These are phyloP conservation scores for Saccharomyces hybrid DNA, from an alignment of 1,139 yeast genomes.

Conservation along the genomic window DNA sequence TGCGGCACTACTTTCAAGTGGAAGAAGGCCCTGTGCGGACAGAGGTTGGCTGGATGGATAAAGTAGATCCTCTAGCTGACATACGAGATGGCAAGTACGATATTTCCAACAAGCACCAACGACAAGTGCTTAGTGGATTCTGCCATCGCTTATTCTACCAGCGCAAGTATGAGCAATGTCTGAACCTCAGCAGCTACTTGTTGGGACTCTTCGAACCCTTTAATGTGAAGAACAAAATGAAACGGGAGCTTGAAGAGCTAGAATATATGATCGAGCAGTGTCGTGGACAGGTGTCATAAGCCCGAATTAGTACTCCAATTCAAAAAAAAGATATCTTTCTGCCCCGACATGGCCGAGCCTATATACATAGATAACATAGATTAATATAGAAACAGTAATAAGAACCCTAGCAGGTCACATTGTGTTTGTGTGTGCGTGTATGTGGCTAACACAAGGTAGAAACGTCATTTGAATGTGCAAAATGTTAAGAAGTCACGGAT, in stretches of 20 bases:
- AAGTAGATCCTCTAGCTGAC: slow-evolving; percentile 10
- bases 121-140: slow-evolving; percentile 27
- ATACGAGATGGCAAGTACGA: slow-evolving; percentile 9
- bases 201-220: slow-evolving; percentile 30
- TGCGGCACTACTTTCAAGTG: slow-evolving; percentile 34
- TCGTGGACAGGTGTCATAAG: not conserved
- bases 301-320: slow-evolving; percentile 30
- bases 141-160: slow-evolving; percentile 43
- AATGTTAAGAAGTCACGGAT: not conserved
- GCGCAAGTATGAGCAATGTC: slow-evolving; percentile 41
- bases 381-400: not conserved
- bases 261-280: slow-evolving; percentile 34
- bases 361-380: not conserved
- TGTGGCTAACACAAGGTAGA: not conserved
- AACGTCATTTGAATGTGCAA: not conserved
- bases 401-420: no score
- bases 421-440: not conserved
- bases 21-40: slow-evolving; percentile 46
- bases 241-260: slow-evolving; percentile 43
- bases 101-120: slow-evolving; percentile 24
- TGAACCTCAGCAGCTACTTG: slow-evolving; percentile 34
- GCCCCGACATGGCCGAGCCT: not conserved
- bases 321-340: not conserved
- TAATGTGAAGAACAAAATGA: slow-evolving; percentile 34
- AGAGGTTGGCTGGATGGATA: slow-evolving; percentile 40